Evolutionary conservation across 1,139 yeast species (phyloP), one percentile per base, ranked within the genome.

Genomic region (Lodderomyces metapsilosis): DNA sequence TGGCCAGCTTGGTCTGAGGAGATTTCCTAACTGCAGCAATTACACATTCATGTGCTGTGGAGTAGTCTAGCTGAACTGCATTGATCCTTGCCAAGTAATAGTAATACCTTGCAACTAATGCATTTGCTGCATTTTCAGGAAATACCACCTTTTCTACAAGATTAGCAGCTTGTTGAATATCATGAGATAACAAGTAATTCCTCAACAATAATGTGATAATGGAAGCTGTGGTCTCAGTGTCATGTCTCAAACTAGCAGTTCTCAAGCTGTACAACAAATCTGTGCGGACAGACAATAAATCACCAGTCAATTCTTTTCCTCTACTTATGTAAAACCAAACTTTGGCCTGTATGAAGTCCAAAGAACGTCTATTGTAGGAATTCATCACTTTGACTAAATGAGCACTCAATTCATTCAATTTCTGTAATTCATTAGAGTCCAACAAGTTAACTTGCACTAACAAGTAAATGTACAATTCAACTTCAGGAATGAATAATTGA

Each of bases 1-100:
- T 67, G 5, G 97, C 89, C 49, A 83, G 78, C 37, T 80, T 74
- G 1, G 96, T 88, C 62, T 89, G 97, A 25, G 98, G 98, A n/a
- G 96, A 91, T 63, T 94, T 94, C 69, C 98, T 83, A 41, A 91
- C 85, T 6, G 98, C 96, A 15, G 95, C 88, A 43, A 88, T 85
- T 42, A 88, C 88, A 57, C 82, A 88, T 56, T 91, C 96, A 58
- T 85, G 84, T 2, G 98, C 97, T 17, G 87, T 73, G 1, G 96
- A 82, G 64, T 94, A 94, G 63, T 94, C 94, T 54, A 94, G 78
- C 67, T 92, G 98, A 50, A 92, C 84, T 3, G 98, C 92, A 57
- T 83, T 84, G 57, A 94, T 88, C 53, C 86, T 82, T 12, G 97
- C 94, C 60, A 89, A 71, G 59, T 92, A 94, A 66, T 85, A 92